Evolutionary conservation across 2,329 filamentous ascomycete genomes (phyloP), one percentile per base, ranked within the genome.

Genomic region (Scedosporium dehoogii): DNA sequence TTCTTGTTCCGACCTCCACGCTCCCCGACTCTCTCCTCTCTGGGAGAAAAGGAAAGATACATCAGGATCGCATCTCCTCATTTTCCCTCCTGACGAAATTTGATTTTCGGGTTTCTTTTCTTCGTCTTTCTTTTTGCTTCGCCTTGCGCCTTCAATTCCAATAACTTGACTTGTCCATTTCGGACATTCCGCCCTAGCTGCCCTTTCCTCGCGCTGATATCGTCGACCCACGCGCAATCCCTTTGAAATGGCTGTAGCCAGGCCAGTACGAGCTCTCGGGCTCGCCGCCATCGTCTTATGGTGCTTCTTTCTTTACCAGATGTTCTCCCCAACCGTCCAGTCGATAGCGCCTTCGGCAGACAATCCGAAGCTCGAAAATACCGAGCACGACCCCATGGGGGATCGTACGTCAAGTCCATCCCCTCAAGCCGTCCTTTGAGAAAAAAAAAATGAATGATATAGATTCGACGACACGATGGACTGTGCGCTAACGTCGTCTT

Each of bases 341-440:
- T 68, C 76, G 67, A 68, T 76, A 66, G 68, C 70, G 60, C 70
- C 46, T 6, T n/a, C 48, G 21, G 1, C 59, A 18, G 73, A 75
- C 67, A 6, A 14, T 23, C 12, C 10, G 41, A 62, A 58, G n/a
- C 42, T 51, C 74, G 76, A 81, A 67, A 83, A 87, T 71, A 85
- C 88, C 76, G 85, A 88, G 68, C 83, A 85, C 64, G 93, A 97
- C 76, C 93, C 93, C 62, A 91, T 93, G 70, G 73, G 92, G 70
- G 92, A 97, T 75, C 86, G 92, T 96, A 80, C 73, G 89, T 76
- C 64, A 44, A 41, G 42, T 46, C 48, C 41, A 44, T 64, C 58
- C 33, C 60, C 63, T 59, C 51, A 18, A 56, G 18, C 58, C 33
- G 29, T 23, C 38, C 38, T 18, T 25, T 27, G 23, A n/a, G n/a